phyloP scores from a whole-genome alignment of 2,329 filamentous ascomycete genomes.

The Graphilbum sp. region DNA sequence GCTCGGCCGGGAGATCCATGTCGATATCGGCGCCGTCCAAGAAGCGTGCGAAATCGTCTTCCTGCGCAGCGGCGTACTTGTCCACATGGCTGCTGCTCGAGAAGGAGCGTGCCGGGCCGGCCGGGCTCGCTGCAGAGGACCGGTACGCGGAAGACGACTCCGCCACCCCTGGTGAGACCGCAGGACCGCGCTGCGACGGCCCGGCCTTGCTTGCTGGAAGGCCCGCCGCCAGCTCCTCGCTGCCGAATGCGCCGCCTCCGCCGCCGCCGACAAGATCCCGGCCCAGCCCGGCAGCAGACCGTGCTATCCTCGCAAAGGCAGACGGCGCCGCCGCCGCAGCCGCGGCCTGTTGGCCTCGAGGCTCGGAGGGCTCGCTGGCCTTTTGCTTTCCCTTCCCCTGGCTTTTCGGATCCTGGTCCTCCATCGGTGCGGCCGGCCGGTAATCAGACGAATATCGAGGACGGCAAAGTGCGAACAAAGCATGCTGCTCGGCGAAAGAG shows the following conservation, averaged over 20 bases:
- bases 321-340: neutral
- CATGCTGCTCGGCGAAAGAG: no score
- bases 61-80: constrained; percentile 15
- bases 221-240: constrained; percentile 2
- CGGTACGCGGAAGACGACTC: neutral
- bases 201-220: constrained; percentile 10
- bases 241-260: no score
- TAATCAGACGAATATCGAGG: neutral
- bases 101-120: neutral
- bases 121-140: neutral
- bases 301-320: constrained; percentile 12
- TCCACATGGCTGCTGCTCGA: constrained; percentile 9
- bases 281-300: constrained; percentile 13
- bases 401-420: neutral
- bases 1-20: constrained; percentile 2
- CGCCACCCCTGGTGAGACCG: neutral
- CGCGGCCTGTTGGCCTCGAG: neutral
- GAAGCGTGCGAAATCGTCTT: constrained; percentile 21
- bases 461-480: no score
- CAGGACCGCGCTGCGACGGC: neutral
- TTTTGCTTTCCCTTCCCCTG: constrained; percentile 1
- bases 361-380: neutral
- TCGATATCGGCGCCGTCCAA: constrained; percentile 12
- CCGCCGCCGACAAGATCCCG: constrained; percentile 8
- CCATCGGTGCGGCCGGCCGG: neutral